Base-by-base conservation (phyloP, 2,329 filamentous ascomycete species). In the Bimuria novae-zelandiae region DNA sequence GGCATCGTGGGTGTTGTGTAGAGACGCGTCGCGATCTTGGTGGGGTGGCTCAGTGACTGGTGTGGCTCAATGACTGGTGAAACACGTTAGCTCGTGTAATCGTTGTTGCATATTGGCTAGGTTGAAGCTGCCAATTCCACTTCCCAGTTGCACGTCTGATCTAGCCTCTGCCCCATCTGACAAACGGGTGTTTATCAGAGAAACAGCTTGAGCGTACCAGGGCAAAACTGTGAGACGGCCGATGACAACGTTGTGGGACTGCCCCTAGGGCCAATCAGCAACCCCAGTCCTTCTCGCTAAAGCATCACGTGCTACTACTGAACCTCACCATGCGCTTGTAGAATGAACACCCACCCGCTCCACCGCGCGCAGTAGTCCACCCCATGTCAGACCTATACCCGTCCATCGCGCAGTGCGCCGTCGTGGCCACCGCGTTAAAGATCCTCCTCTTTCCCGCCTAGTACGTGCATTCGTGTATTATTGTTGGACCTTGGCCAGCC, bases 401-500 rank as follows among this genome's bases (percentile, higher is more conserved):
- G 51, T 90, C 92, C n/a, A 82, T 97, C 75, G 80, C 85, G 73
- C 92, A 97, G 79, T 92, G 89, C 80, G 90, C 91, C 62, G 77
- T 96, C 62, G 87, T 95, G 61, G 89, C 92, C 51, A 88, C 89
- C 21, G 91, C 92, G 29, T 85, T 97, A 74, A 97, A 97, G 79
- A 80, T 97, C 57, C 85, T 97, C 54, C 82, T 97, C 51, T 94
- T 96, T 76, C 93, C 93, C 25, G 89, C 93, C 63, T 97, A 97
- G 92, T 96, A 82, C 72, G 89, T 84, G 35, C 51, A 52, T 51
- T 57, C 51, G 25, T 53, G 45, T n/a, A 51, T 50, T 33, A 40
- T 47, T 17, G 32, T 49, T 25, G 7, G 37, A 22, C 23, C 21
- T 50, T 25, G 32, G 43, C n/a, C 33, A 44, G 19, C 54, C 52